Conservation (phyloP, 2,329 filamentous ascomycete genomes). For the Helicocarpus griseus region DNA sequence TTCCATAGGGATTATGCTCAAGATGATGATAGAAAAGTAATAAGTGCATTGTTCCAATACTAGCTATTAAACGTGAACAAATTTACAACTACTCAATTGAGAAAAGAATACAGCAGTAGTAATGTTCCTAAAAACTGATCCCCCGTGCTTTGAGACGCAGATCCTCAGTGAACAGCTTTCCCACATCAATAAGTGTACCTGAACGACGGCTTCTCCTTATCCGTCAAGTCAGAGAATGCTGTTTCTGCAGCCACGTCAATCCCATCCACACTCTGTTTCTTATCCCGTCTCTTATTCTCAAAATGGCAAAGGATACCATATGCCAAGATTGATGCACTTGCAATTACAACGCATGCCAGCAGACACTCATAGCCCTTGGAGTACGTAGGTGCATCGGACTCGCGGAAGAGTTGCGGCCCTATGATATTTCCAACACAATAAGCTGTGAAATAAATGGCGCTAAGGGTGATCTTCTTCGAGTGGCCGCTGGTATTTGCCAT, state of each 20-base stretch:
- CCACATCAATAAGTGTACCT: not conserved
- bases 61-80: no score
- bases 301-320: slow-evolving; percentile 13
- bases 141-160: no score
- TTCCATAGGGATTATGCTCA: no score
- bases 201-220: slow-evolving; percentile 17
- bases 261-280: slow-evolving; percentile 10
- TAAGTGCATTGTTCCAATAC: no score
- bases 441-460: slow-evolving; percentile 34
- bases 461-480: slow-evolving; percentile 40
- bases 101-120: no score
- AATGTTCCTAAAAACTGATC: no score
- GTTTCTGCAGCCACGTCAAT: slow-evolving; percentile 15
- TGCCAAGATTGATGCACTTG: slow-evolving; percentile 6
- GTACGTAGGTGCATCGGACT: slow-evolving; percentile 26
- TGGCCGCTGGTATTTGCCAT: slow-evolving; percentile 39
- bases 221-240: slow-evolving; percentile 25
- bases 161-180: not conserved
- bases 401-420: slow-evolving; percentile 36
- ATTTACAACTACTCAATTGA: no score
- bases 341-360: not conserved
- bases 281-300: slow-evolving; percentile 22
- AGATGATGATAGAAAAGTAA: no score
- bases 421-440: slow-evolving; percentile 37
- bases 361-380: not conserved